phyloP scores from a whole-genome alignment of 176 grass and related monocot genomes.

The Ampelocalamus luodianensis region DNA sequence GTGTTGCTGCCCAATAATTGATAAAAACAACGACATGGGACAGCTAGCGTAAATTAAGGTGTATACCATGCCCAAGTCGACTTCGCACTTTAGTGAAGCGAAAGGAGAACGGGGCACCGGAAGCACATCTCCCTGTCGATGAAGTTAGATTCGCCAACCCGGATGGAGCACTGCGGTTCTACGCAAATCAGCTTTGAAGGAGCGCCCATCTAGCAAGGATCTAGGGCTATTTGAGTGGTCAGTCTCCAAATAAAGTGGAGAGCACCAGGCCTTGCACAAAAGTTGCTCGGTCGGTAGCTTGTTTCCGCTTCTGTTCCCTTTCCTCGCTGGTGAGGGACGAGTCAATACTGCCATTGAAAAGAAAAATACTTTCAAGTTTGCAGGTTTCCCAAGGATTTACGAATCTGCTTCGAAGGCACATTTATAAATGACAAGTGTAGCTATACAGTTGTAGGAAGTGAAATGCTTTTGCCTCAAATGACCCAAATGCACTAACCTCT shows the following conservation, averaged over 20 bases:
- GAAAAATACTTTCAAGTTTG: not conserved
- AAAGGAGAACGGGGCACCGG: slow-evolving; percentile 9
- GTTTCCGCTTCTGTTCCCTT: slow-evolving; percentile 90
- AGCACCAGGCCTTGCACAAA: slow-evolving; percentile 81
- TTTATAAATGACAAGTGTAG: not conserved
- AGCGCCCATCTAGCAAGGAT: slow-evolving; percentile 37
- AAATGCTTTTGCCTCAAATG: slow-evolving; percentile 11
- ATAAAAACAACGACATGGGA: slow-evolving; percentile 30
- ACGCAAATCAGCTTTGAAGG: slow-evolving; percentile 18
- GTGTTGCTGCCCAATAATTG: slow-evolving; percentile 31
- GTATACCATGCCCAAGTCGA: slow-evolving; percentile 39
- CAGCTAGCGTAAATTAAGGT: slow-evolving; percentile 52
- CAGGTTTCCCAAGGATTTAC: not conserved
- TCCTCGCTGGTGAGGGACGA: slow-evolving; percentile 79
- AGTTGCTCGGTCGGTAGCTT: slow-evolving; percentile 69
- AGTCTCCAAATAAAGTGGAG: slow-evolving; percentile 85
- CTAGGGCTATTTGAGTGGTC: slow-evolving; percentile 27
- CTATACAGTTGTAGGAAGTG: not conserved
- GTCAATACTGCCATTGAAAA: slow-evolving; percentile 67
- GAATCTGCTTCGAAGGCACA: not conserved
- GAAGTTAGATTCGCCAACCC: slow-evolving; percentile 34
- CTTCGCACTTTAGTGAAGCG: slow-evolving; percentile 2
- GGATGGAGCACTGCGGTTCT: slow-evolving; percentile 11
- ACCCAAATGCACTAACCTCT: not conserved
- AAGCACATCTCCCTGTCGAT: slow-evolving; percentile 4